Evolutionary conservation across 192 early-diverging fungal species (phyloP), one percentile per base, ranked within the genome.

Genomic region (Pilaira anomala): DNA sequence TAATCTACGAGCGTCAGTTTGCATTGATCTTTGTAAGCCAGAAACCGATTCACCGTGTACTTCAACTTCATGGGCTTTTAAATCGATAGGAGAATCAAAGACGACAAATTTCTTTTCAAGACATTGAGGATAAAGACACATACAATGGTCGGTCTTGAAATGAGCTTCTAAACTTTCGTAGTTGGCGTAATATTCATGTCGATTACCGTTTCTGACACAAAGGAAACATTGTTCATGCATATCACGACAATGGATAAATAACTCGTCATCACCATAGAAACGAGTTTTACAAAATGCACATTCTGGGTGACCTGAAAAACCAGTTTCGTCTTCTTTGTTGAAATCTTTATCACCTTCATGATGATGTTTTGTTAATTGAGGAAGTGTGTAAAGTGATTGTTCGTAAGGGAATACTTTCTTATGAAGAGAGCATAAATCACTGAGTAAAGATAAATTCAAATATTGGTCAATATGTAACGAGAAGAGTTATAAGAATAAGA

Each of bases 31-130:
- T 39, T 73, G 75, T 16, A 73, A 56, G n/a, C 51, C 60, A 2
- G 63, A 3, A n/a, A 24, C 26, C 5, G 76, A 54, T 1, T 57
- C 63, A 5, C 72, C 72, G 45, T 79, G 78, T 36, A 52, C 65
- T 33, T 74, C 72, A 46, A 93, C 88, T 55, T 93, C 86, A 69
- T 98, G 96, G 11, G 84, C 89, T 67, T 90, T 88, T 33, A 98
- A 67, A 73, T 98, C 96, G 57, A 98, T 83, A n/a, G 93, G 87
- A 13, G 91, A 85, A 30, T 81, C 87, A 80, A 98, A 98, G 2
- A 98, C 96, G 22, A 98, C 84, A 87, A 98, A 98, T 80, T 98
- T 98, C 71, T 90, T 85, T 44, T 94, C 95, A 48, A 95, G 61
- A 72, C 96, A 98, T 40, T 86, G 79, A 7, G 81, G 78, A 19